Evolutionary conservation across 495 filamentous ascomycete species (phyloP).

Genomic region (Aspergillus homomorphus): DNA sequence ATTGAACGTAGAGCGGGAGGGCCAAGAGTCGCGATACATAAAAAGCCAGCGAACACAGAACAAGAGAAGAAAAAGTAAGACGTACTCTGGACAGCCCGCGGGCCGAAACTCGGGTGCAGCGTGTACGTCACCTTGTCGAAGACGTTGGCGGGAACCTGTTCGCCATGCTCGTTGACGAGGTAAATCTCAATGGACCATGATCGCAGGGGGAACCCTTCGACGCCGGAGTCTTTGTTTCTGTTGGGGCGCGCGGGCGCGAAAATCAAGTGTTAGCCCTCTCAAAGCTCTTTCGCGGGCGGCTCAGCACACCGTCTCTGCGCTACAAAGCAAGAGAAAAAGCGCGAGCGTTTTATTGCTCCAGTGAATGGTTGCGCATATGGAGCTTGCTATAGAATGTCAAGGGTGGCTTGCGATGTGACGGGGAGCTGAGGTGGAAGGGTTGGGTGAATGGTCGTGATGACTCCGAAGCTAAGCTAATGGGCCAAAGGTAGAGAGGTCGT

Average conservation of each 20-base stretch:
- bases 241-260: slow-evolving; percentile 19
- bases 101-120: slow-evolving; percentile 88
- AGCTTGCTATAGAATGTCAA: background rate
- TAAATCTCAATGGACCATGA: slow-evolving; percentile 61
- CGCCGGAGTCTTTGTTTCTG: slow-evolving; percentile 62
- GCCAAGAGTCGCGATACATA: too few species aligned
- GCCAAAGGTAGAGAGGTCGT: slow-evolving; percentile 5
- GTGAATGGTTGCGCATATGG: background rate
- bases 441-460: background rate
- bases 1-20: too few species aligned
- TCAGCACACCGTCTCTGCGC: too few species aligned
- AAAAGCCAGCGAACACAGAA: background rate
- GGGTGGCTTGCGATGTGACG: slow-evolving; percentile 1
- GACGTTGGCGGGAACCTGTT: slow-evolving; percentile 69
- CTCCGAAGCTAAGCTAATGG: background rate
- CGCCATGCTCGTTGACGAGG: slow-evolving; percentile 57
- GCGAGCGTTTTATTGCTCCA: background rate
- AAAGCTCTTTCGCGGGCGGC: background rate
- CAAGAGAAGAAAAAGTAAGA: slow-evolving; percentile 12
- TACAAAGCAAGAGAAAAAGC: background rate
- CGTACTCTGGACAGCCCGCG: slow-evolving; percentile 75
- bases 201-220: slow-evolving; percentile 90
- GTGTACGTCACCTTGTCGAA: slow-evolving; percentile 92
- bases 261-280: slow-evolving; percentile 14
- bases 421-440: background rate